Evolutionary conservation across 2,329 filamentous ascomycete species (phyloP), one percentile per base, ranked within the genome.

Genomic region (Lachnellula subtilissima): DNA sequence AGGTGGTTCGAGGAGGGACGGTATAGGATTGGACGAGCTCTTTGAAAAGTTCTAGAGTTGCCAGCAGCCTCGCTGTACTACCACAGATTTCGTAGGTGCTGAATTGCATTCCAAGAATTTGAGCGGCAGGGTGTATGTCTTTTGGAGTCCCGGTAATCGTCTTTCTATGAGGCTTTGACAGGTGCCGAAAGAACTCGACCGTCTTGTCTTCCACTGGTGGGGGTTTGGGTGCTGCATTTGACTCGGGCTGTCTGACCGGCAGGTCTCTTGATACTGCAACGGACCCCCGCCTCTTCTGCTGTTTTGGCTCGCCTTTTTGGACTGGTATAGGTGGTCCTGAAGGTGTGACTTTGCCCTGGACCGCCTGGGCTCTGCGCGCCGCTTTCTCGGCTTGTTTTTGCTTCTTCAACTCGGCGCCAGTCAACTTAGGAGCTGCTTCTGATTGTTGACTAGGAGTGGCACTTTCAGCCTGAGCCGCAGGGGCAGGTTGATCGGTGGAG

Each of bases 11-110:
- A 25, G 85, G 79, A 5, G 94, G 94, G 1, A 93, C 97, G 48
- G 85, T 88, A 73, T 99, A 99, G n/a, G 89, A 86, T 67, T 90
- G 84, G 61, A 99, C 93, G 61, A 97, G 89, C 86, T 87, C 85
- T 71, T 96, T 95, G 70, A 99, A 96, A 1, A 90, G 91, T 62
- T 94, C 75, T 47, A 99, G 76, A 65, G 91, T 97, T 35, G 90
- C 88, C 61, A 96, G 87, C 66, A 95, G 86, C 61, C 94, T 83
- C 46, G 91, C 88, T 71, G 88, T 95, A 69, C 91, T 96, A 63
- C 96, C 94, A 66, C 88, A 91, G 57, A 99, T 85, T 39, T 86
- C 82, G 73, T 97, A 97, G 56, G 63, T 70, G 47, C 64, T 88
- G 80, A 97, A 91, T 73, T 97, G 90, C 70, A 97, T 83, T 8